phyloP scores from a whole-genome alignment of 108 stramenopile species.

The Discostella pseudostelligera region DNA sequence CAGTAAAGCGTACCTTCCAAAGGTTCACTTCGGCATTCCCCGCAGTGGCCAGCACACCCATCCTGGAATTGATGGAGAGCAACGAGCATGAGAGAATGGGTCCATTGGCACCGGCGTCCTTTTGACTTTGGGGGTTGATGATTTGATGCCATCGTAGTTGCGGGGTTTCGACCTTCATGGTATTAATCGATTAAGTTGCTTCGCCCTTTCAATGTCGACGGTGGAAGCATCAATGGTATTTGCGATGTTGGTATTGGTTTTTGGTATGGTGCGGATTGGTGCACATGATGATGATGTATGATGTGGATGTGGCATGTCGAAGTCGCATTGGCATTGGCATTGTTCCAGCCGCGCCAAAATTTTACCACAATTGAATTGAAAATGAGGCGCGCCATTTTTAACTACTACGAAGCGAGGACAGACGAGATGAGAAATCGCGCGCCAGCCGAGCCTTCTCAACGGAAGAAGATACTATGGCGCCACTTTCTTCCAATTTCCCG shows the following conservation, averaged over 20 bases:
- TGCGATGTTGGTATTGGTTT: no score
- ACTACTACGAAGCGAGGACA: no score
- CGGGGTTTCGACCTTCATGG: slow-evolving; percentile 94
- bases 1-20: slow-evolving; percentile 48
- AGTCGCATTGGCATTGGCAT: no score
- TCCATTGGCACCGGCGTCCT: slow-evolving; percentile 81
- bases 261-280: no score
- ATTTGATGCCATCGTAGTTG: slow-evolving; percentile 89
- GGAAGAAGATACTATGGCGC: background rate
- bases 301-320: no score
- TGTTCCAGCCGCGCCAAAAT: slow-evolving; percentile 11
- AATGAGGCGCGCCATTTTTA: background rate
- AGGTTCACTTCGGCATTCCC: slow-evolving; percentile 87
- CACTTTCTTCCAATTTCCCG: slow-evolving; percentile 5
- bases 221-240: no score
- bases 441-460: slow-evolving; percentile 2
- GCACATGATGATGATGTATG: no score
- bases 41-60: slow-evolving; percentile 83
- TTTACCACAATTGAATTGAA: no score
- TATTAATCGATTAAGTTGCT: background rate
- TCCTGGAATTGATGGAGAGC: slow-evolving; percentile 13
- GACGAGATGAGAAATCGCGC: background rate
- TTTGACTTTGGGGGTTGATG: slow-evolving; percentile 56
- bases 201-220: background rate
- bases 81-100: slow-evolving; percentile 73